Conservation (phyloP, 2,329 filamentous ascomycete genomes). For the Fusarium odoratissimum region DNA sequence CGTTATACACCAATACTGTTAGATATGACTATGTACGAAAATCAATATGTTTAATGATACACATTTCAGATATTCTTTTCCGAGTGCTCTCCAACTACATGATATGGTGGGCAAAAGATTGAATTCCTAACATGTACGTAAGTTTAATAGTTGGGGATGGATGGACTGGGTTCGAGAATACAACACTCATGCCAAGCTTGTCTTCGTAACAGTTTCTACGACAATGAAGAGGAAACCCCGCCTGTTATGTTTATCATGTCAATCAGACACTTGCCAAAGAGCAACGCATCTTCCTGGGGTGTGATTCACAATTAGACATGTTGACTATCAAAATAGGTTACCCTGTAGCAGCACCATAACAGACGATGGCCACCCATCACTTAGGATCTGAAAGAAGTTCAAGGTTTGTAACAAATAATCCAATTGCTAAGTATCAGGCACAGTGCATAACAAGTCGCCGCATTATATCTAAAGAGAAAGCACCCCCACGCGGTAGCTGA, state of each 20-base stretch:
- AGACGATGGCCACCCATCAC: not conserved
- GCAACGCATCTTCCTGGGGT: not conserved
- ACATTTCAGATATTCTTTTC: not conserved
- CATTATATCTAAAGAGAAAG: not conserved
- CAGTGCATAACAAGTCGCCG: not conserved
- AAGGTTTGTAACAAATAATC: not conserved
- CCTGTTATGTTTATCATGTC: not conserved
- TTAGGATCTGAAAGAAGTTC: not conserved
- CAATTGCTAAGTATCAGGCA: not conserved
- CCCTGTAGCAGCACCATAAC: not conserved
- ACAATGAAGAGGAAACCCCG: not conserved
- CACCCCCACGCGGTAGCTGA: too few relatives aligned
- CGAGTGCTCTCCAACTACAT: not conserved
- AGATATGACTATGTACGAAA: slow-evolving; percentile 27
- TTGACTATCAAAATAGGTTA: not conserved
- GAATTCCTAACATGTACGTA: not conserved
- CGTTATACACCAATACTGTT: not conserved
- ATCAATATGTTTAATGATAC: slow-evolving; percentile 28
- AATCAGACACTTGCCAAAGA: not conserved
- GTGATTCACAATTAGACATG: not conserved
- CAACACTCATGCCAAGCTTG: not conserved
- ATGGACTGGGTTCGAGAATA: not conserved
- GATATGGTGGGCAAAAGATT: not conserved
- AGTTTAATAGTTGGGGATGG: not conserved
- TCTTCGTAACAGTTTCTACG: not conserved